Conservation (phyloP, 371 early-diverging fungal species). For the Zancudomyces culisetae region DNA sequence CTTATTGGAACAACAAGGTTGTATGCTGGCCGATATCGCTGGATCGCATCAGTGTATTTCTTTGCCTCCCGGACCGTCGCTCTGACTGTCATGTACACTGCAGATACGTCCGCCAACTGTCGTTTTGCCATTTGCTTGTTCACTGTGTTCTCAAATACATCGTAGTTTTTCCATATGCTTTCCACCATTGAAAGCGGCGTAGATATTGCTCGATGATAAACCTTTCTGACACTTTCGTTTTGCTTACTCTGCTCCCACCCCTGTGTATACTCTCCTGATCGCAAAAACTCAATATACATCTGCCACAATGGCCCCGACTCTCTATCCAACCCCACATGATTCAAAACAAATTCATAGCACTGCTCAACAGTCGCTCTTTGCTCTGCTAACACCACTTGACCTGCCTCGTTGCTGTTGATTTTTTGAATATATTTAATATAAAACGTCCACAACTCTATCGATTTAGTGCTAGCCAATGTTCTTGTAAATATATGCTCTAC, state of each 20-base stretch:
- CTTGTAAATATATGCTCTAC: conserved; percentile 72
- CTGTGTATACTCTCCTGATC: conserved; percentile 48
- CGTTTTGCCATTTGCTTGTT: conserved; percentile 82
- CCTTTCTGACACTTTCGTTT: conserved; percentile 65
- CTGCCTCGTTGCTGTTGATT: conserved; percentile 37
- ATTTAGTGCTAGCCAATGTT: conserved; percentile 56
- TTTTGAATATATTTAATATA: conserved; percentile 75
- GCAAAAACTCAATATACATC: conserved; percentile 69
- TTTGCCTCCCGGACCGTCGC: conserved; percentile 63
- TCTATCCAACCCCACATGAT: conserved; percentile 73
- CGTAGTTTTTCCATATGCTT: conserved; percentile 87
- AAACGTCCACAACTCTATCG: conserved; percentile 72
- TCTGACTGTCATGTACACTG: conserved; percentile 83
- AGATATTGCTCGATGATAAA: conserved; percentile 62
- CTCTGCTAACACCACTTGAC: conserved; percentile 36
- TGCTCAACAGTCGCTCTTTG: conserved; percentile 48
- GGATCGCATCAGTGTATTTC: conserved; percentile 50
- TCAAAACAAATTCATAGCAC: conserved; percentile 74
- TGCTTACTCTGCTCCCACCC: conserved; percentile 79
- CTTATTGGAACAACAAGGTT: conserved; percentile 58
- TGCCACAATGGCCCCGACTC: conserved; percentile 79
- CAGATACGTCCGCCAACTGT: conserved; percentile 57
- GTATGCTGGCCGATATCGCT: conserved; percentile 19
- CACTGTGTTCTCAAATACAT: conserved; percentile 73
- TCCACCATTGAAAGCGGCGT: conserved; percentile 75